phyloP scores from a whole-genome alignment of 1,284 basidiomycete species.

The Polyporus tsugae region DNA sequence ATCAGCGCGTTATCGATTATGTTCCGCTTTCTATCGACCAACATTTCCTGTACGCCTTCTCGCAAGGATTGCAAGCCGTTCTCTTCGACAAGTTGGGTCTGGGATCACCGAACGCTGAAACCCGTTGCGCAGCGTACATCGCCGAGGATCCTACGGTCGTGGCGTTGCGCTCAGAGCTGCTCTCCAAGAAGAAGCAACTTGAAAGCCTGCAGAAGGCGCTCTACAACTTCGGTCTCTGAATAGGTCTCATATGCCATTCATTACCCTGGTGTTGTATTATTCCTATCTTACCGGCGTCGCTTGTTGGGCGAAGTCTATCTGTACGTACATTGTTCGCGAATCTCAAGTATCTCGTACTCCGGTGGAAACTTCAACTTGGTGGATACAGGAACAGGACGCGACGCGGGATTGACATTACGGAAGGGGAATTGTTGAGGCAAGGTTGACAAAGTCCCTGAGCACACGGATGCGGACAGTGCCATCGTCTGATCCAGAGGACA shows the following conservation, averaged over 20 bases:
- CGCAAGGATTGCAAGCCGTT: constrained; percentile 44
- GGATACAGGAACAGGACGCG: no score
- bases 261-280: no score
- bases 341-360: no score
- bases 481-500: constrained; percentile 31
- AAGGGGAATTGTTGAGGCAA: not conserved
- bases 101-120: constrained; percentile 44
- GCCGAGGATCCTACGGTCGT: constrained; percentile 52
- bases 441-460: not conserved
- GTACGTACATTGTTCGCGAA: no score
- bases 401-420: not conserved
- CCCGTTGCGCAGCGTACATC: constrained; percentile 49
- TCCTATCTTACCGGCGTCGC: no score
- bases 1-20: no score
- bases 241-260: not conserved
- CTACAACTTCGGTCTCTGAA: constrained; percentile 41
- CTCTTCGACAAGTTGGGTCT: constrained; percentile 51
- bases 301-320: no score
- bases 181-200: constrained; percentile 42
- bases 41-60: constrained; percentile 50
- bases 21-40: constrained; percentile 55
- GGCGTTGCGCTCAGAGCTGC: constrained; percentile 46
- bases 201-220: constrained; percentile 45
- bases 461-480: constrained; percentile 27
- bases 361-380: no score